Evolutionary conservation across 495 filamentous ascomycete species (phyloP).

Genomic region (Trypethelium eluteriae): DNA sequence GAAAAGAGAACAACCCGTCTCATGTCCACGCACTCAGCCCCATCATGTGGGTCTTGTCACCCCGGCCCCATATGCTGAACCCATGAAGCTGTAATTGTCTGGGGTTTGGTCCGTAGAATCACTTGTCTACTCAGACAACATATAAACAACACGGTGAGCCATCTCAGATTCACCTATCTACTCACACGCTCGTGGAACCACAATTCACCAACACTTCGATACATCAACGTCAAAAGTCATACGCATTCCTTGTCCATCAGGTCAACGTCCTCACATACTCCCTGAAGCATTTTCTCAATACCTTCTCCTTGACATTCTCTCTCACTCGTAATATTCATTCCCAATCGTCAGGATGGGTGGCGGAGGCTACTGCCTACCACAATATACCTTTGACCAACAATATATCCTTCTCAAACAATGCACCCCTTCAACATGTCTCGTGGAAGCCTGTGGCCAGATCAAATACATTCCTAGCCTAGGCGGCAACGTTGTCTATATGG

Average conservation of each 20-base stretch:
- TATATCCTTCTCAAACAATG: neutral
- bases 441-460: neutral
- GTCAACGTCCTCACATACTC: neutral
- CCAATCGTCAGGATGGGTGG: neutral
- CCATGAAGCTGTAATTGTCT: neutral
- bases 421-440: neutral
- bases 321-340: neutral
- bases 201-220: too few species aligned
- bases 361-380: neutral
- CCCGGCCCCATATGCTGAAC: too few species aligned
- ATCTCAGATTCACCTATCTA: neutral
- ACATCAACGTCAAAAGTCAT: too few species aligned
- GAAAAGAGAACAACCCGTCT: neutral
- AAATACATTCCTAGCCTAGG: slow-evolving; percentile 37
- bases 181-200: neutral
- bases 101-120: neutral
- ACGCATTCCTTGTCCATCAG: too few species aligned
- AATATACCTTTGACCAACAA: neutral
- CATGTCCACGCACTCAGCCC: neutral
- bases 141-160: neutral
- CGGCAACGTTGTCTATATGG: slow-evolving; percentile 35
- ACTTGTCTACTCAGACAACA: neutral
- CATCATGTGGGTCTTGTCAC: neutral
- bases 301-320: neutral
- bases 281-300: neutral